Percentiles rank a stretch among this genome's conserved stretches.
phyloP scores from a whole-genome alignment of 441 rosid species.

The Raphanus hybrid region DNA sequence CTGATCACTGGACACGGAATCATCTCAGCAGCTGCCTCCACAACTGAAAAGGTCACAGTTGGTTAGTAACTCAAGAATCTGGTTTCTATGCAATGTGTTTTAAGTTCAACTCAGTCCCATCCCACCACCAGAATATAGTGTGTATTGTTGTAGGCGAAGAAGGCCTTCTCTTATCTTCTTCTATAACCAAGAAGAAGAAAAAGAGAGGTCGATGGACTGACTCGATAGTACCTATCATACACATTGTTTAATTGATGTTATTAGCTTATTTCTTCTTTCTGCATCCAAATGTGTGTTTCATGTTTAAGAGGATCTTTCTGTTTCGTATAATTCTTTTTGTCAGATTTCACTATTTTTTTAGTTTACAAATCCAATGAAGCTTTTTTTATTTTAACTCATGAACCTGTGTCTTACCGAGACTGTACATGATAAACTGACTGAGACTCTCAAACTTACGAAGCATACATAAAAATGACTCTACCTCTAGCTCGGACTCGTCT shows the following conservation, averaged over 20 bases:
- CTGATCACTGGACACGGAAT: constrained; percentile 42
- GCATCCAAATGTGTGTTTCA: constrained; percentile 28
- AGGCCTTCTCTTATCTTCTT: constrained; percentile 35
- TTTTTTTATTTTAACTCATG: neutral
- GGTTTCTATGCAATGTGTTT: constrained; percentile 29
- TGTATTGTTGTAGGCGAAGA: constrained; percentile 39
- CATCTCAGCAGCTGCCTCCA: constrained; percentile 39
- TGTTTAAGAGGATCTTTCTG: constrained; percentile 17
- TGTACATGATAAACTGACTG: too few relatives aligned
- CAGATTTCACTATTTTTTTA: neutral
- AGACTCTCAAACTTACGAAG: too few relatives aligned
- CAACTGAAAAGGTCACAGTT: constrained; percentile 27
- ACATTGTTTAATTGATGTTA: constrained; percentile 38
- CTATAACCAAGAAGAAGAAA: constrained; percentile 28
- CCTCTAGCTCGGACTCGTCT: too few relatives aligned
- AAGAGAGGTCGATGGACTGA: constrained; percentile 11
- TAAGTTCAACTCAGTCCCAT: constrained; percentile 30
- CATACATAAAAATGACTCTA: too few relatives aligned
- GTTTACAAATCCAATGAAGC: constrained; percentile 11
- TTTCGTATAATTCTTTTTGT: constrained; percentile 13
- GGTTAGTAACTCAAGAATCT: constrained; percentile 29
- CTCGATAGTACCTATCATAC: constrained; percentile 12
- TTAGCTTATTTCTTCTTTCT: constrained; percentile 29
- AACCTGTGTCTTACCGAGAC: too few relatives aligned
- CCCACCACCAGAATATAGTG: constrained; percentile 32